Conservation (phyloP, 257 asterid genomes). For the Rubia yunnanensis region DNA sequence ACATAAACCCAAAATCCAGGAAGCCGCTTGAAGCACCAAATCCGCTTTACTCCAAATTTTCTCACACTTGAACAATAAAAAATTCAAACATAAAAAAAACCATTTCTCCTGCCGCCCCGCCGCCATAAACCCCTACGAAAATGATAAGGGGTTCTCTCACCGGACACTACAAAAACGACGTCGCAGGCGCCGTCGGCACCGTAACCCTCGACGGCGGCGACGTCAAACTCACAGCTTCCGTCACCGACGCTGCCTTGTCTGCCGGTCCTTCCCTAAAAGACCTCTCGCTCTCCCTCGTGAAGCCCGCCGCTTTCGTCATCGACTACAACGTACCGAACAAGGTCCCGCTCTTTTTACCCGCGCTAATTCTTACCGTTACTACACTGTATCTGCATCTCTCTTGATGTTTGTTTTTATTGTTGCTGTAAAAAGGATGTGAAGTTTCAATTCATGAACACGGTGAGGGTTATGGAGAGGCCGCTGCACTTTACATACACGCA, state of each 20-base stretch:
- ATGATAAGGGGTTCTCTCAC: slow-evolving; percentile 22
- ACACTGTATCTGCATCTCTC: too few species aligned
- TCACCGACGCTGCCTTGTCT: slow-evolving; percentile 16
- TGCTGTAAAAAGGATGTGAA: slow-evolving; percentile 19
- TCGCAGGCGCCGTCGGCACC: slow-evolving; percentile 21
- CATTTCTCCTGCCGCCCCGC: background rate
- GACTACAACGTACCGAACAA: slow-evolving; percentile 25
- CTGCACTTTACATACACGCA: slow-evolving; percentile 26
- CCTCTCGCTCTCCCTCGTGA: slow-evolving; percentile 20
- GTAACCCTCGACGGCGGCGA: slow-evolving; percentile 25
- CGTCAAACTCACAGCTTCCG: slow-evolving; percentile 17
- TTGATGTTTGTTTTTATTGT: background rate
- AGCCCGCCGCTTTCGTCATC: slow-evolving; percentile 23
- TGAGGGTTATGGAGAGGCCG: slow-evolving; percentile 22
- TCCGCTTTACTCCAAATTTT: background rate
- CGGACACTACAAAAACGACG: slow-evolving; percentile 21
- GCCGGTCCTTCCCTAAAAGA: slow-evolving; percentile 16
- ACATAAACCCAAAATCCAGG: too few species aligned
- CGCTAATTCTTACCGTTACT: background rate
- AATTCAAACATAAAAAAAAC: background rate
- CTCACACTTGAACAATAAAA: background rate
- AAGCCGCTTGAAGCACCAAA: background rate
- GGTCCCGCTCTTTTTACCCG: slow-evolving; percentile 1
- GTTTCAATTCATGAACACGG: slow-evolving; percentile 28
- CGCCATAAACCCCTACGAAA: slow-evolving; percentile 1